A percentile compares a stretch with the other conserved stretches of the same genome.
Conservation (phyloP, 208 protist genomes). For the Trypanosoma boissoni region DNA sequence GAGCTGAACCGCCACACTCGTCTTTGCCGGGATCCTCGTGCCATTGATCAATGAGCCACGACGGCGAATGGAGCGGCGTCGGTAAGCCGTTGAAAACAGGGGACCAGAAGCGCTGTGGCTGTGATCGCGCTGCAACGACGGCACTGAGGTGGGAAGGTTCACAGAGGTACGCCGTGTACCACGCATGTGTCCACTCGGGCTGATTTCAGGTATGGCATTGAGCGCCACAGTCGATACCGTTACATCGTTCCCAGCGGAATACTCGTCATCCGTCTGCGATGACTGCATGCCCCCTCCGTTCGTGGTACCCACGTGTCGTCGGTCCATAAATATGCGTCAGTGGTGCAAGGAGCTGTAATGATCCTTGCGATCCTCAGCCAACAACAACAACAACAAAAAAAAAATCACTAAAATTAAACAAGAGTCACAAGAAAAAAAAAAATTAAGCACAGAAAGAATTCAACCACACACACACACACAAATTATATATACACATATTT, state of each 20-base stretch:
- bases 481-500: too few species aligned
- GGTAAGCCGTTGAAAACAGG: background rate
- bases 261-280: slow-evolving; percentile 7
- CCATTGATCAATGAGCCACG: slow-evolving; percentile 1
- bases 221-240: background rate
- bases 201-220: too few species aligned
- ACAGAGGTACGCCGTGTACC: too few species aligned
- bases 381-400: background rate
- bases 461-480: too few species aligned
- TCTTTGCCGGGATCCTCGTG: slow-evolving; percentile 2
- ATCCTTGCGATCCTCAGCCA: too few species aligned
- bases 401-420: background rate
- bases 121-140: background rate
- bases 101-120: background rate
- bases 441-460: too few species aligned
- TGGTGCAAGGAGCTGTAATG: too few species aligned
- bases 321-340: slow-evolving; percentile 6
- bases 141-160: too few species aligned
- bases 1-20: slow-evolving; percentile 47
- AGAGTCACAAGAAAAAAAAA: background rate
- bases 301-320: slow-evolving; percentile 4
- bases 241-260: background rate
- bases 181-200: too few species aligned
- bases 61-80: slow-evolving; percentile 10
- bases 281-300: too few species aligned